phyloP scores from a whole-genome alignment of 2,329 filamentous ascomycete genomes.

The Ophiostoma sp. region DNA sequence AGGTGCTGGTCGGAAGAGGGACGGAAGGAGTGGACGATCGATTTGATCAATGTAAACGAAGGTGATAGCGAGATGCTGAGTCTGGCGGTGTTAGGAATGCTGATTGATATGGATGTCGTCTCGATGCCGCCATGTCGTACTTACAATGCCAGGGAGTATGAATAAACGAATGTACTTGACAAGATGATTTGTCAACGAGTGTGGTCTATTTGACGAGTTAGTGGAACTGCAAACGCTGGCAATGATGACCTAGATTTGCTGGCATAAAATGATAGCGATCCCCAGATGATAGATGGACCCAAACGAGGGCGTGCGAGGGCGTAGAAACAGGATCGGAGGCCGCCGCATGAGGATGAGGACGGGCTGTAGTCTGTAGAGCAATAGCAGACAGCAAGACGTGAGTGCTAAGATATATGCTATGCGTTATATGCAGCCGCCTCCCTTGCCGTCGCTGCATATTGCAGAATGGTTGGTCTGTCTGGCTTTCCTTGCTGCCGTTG shows the following conservation, averaged over 20 bases:
- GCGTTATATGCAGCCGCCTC: constrained; percentile 1
- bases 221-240: constrained; percentile 23
- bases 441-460: background rate
- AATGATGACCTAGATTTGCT: background rate
- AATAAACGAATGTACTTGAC: constrained; percentile 57
- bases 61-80: background rate
- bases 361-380: background rate
- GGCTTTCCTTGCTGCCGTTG: background rate
- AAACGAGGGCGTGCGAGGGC: background rate
- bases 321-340: background rate
- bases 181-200: constrained; percentile 46
- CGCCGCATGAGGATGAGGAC: background rate
- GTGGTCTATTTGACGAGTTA: constrained; percentile 35
- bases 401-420: background rate
- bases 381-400: background rate
- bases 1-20: constrained; percentile 10
- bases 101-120: too few relatives aligned
- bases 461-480: background rate
- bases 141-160: constrained; percentile 42
- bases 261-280: background rate
- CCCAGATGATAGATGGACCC: background rate
- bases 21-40: constrained; percentile 23
- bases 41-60: constrained; percentile 15
- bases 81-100: background rate
- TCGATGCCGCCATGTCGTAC: background rate